Conservation (phyloP, 345 rosid species). For the Ailanthus altissimus region DNA sequence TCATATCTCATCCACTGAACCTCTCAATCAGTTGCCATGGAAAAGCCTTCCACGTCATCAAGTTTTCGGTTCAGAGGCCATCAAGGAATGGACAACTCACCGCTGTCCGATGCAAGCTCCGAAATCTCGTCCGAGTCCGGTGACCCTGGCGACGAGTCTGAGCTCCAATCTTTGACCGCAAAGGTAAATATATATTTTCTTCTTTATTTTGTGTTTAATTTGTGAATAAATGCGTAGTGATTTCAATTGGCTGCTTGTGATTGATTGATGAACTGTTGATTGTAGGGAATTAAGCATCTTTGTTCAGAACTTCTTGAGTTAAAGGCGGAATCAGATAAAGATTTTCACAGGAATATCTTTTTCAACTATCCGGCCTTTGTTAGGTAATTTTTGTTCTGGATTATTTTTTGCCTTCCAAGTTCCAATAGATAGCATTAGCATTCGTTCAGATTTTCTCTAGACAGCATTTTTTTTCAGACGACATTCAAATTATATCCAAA, state of each 20-base stretch:
- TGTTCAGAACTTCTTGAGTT: conserved; percentile 59
- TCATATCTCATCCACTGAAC: conserved; percentile 11
- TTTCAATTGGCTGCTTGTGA: neutral
- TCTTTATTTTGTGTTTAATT: neutral
- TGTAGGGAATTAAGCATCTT: conserved; percentile 57
- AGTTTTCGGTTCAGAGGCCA: conserved; percentile 57
- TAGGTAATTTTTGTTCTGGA: conserved; percentile 34
- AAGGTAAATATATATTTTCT: conserved; percentile 33
- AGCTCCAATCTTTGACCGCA: conserved; percentile 58
- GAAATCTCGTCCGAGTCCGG: conserved; percentile 34
- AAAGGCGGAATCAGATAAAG: conserved; percentile 59
- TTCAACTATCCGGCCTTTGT: conserved; percentile 47
- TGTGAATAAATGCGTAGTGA: neutral
- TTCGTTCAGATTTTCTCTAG: neutral
- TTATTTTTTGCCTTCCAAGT: neutral
- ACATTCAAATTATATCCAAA: neutral
- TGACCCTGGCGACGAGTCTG: conserved; percentile 34
- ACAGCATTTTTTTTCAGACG: neutral
- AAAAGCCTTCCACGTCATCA: conserved; percentile 35
- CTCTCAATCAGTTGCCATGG: conserved; percentile 33
- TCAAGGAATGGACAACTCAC: conserved; percentile 30
- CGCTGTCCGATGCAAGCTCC: conserved; percentile 38
- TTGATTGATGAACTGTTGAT: neutral
- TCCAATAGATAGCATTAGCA: neutral
- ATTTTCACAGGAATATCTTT: conserved; percentile 46